phyloP scores from a whole-genome alignment of 1,139 yeast genomes.

The Yamadazyma triangularis region DNA sequence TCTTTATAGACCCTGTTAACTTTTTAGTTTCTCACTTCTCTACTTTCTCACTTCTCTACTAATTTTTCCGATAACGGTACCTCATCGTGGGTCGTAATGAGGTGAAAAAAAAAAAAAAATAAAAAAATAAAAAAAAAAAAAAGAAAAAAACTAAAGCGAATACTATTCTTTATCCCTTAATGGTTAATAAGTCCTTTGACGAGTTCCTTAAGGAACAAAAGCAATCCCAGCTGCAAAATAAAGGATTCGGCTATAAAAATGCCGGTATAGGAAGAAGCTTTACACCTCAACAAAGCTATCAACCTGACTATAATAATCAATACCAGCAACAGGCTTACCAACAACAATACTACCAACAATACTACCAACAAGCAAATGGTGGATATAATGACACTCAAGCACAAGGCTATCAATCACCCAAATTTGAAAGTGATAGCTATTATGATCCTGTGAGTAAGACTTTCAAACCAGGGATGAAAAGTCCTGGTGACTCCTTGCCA shows the following conservation, averaged over 20 bases:
- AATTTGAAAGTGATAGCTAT: not conserved
- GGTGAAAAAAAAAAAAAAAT: not conserved
- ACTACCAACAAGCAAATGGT: not conserved
- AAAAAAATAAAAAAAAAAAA: not conserved
- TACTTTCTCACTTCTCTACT: not conserved
- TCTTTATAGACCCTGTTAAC: not conserved
- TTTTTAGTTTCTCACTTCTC: not conserved
- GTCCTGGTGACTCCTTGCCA: slow-evolving; percentile 35
- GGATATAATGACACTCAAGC: not conserved
- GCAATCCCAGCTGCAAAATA: slow-evolving; percentile 17
- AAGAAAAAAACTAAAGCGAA: too few relatives aligned
- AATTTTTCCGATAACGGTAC: not conserved
- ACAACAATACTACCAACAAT: slow-evolving; percentile 2
- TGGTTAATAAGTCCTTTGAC: slow-evolving; percentile 16
- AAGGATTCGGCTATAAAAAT: slow-evolving; percentile 21
- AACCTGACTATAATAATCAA: slow-evolving; percentile 5
- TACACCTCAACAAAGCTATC: not conserved
- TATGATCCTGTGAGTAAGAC: not conserved
- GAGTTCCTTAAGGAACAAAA: slow-evolving; percentile 23
- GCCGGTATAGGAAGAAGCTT: slow-evolving; percentile 9
- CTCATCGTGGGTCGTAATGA: too few relatives aligned
- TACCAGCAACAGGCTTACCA: slow-evolving; percentile 1
- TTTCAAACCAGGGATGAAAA: slow-evolving; percentile 7
- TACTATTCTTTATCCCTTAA: not conserved
- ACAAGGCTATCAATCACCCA: slow-evolving; percentile 1